A percentile compares a stretch with the other conserved stretches of the same genome.
These are phyloP conservation scores for Cladosporium sp. DNA, from an alignment of 2,329 filamentous ascomycete species.

Conservation along the genomic window DNA sequence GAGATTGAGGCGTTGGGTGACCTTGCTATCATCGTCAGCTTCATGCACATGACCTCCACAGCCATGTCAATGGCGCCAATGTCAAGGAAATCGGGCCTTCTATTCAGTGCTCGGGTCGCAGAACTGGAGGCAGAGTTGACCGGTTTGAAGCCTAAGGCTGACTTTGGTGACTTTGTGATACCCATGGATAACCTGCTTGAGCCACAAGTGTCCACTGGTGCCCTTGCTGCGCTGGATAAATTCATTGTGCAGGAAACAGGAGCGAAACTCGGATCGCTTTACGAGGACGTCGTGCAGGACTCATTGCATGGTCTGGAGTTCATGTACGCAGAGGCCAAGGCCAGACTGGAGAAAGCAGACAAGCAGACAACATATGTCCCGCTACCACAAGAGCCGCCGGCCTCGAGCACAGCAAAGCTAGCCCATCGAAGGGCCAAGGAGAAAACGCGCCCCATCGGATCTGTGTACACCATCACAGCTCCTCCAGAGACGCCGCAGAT, in stretches of 20 bases:
- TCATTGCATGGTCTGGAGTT: constrained; percentile 20
- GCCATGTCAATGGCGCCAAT: constrained; percentile 17
- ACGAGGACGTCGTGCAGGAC: constrained; percentile 19
- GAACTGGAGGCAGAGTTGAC: constrained; percentile 14
- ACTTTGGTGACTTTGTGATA: constrained; percentile 21
- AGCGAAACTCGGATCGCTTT: constrained; percentile 16
- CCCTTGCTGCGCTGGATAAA: constrained; percentile 19
- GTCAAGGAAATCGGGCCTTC: constrained; percentile 18
- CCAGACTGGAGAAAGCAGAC: not conserved
- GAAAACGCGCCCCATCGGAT: not conserved
- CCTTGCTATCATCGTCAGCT: constrained; percentile 22
- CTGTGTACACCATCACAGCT: not conserved
- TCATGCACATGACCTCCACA: constrained; percentile 19
- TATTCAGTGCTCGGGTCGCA: constrained; percentile 15
- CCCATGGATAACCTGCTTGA: constrained; percentile 19
- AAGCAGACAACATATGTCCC: constrained; percentile 3
- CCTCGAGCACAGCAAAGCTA: not conserved
- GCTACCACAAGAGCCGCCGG: not conserved
- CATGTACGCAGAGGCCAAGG: constrained; percentile 16
- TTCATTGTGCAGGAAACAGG: constrained; percentile 18
- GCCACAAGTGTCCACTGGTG: constrained; percentile 8
- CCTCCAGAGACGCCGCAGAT: not conserved
- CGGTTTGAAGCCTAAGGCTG: constrained; percentile 17
- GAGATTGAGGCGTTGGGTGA: constrained; percentile 19
- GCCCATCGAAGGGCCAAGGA: not conserved